phyloP scores from a whole-genome alignment of 1,284 basidiomycete genomes.

The Pisolithus thermaeus region DNA sequence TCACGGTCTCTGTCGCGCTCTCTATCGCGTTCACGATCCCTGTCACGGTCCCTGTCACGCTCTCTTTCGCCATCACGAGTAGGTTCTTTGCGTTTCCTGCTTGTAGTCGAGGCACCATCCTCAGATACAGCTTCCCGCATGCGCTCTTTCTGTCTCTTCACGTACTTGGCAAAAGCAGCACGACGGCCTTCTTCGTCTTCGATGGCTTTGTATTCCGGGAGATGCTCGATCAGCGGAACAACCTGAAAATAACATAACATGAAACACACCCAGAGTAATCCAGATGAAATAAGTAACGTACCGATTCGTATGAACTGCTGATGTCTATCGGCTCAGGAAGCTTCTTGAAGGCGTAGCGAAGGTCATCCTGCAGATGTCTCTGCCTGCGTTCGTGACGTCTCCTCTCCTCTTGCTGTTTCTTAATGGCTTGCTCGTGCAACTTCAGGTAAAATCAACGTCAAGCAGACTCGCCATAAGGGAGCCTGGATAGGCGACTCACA shows the following conservation, averaged over 20 bases:
- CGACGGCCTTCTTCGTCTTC: conserved; percentile 78
- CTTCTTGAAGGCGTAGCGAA: conserved; percentile 94
- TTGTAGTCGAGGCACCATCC: conserved; percentile 71
- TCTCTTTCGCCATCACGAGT: conserved; percentile 39
- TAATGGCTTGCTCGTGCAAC: conserved; percentile 67
- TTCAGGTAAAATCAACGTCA: conserved; percentile 27
- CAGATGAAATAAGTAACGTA: conserved; percentile 29
- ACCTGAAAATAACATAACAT: conserved; percentile 37
- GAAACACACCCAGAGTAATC: not conserved
- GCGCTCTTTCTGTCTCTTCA: conserved; percentile 85
- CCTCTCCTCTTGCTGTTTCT: conserved; percentile 75
- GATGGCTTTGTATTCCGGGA: conserved; percentile 80
- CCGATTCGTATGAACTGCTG: conserved; percentile 72
- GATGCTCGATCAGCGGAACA: conserved; percentile 68
- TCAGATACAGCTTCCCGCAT: conserved; percentile 72
- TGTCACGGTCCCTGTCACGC: conserved; percentile 30
- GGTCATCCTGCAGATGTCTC: conserved; percentile 88
- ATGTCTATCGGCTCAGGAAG: conserved; percentile 75
- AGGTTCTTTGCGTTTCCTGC: conserved; percentile 71
- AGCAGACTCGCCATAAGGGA: not conserved
- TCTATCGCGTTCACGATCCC: conserved; percentile 33
- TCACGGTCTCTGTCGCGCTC: conserved; percentile 41
- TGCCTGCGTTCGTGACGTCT: conserved; percentile 77
- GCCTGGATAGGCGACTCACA: conserved; percentile 39
- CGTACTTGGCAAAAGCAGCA: conserved; percentile 78